Percentiles rank a stretch among this genome's conserved stretches.
Conservation (phyloP, 1,284 basidiomycete genomes). For the Puccinia coronata region DNA sequence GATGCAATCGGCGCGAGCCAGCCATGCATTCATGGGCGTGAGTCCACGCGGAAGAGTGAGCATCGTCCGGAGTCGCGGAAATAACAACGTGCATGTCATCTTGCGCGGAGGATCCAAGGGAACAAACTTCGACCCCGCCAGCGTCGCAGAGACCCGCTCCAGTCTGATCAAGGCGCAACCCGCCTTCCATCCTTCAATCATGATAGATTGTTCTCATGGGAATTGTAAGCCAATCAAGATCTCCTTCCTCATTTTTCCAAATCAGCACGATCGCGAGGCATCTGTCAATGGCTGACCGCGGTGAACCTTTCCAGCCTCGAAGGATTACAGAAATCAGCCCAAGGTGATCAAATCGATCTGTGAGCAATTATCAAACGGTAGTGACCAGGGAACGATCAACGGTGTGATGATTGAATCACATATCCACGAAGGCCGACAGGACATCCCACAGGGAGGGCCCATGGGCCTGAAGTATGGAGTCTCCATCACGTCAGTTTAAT, state of each 20-base stretch:
- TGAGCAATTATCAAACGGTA: constrained; percentile 74
- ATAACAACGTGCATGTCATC: constrained; percentile 55
- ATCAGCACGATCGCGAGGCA: neutral
- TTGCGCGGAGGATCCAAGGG: constrained; percentile 58
- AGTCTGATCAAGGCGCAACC: constrained; percentile 53
- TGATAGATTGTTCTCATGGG: constrained; percentile 59
- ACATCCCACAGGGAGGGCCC: constrained; percentile 57
- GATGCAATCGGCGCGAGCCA: constrained; percentile 56
- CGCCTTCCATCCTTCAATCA: constrained; percentile 54
- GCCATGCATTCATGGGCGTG: constrained; percentile 59
- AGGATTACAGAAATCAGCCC: constrained; percentile 59
- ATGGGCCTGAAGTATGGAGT: constrained; percentile 58
- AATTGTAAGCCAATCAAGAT: constrained; percentile 51
- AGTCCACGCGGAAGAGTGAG: constrained; percentile 69
- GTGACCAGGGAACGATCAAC: constrained; percentile 69
- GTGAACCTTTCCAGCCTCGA: constrained; percentile 52
- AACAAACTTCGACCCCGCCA: constrained; percentile 24
- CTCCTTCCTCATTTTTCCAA: neutral
- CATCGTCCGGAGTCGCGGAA: constrained; percentile 92
- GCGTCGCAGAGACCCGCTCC: constrained; percentile 34
- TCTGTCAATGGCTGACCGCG: neutral
- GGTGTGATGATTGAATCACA: constrained; percentile 98
- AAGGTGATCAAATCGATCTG: constrained; percentile 72
- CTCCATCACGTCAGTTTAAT: constrained; percentile 57
- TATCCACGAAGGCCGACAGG: constrained; percentile 67